Evolutionary conservation across 805 yeast genomes (phyloP), one percentile per base, ranked within the genome.

Genomic region (Wickerhamomyces chambardii): DNA sequence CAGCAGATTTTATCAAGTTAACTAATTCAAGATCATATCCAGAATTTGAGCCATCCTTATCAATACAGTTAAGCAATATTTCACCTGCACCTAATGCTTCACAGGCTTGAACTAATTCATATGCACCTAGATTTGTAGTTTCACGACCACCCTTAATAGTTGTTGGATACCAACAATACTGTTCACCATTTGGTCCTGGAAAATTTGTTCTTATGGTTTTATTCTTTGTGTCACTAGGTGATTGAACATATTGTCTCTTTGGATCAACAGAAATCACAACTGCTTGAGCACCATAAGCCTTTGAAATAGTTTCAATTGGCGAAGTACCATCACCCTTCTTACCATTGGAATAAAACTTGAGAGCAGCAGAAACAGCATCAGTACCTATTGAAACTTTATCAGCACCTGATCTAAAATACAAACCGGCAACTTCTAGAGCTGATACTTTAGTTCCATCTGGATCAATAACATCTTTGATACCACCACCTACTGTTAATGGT

Each of bases 251-350:
- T 17, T 73, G 81, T 43, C 95, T 71, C 51, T 84, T 92, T 27
- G 99, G 98, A 58, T 92, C 99, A n/a, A 92, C 95, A 1, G 97
- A 89, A 12, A 92, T 89, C 6, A 92, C 97, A 6, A 92, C 99
- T 0, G 98, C 98, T 60, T 92, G 99, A 16, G 75, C 82, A 37
- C 99, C 99, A 58, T 90, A 92, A 1, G 95, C 84, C 29, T 73
- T 70, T 2, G 97, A 85, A 19, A 92, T 92, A 1, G 94, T 81
- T 60, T 92, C 99, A 45, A 92, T 90, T 17, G 98, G 95, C 0
- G 95, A 70, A 2, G 63, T 68, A 0, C 98, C 98, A 31, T 73
- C 69, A 31, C 80, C 76, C 25, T 53, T 57, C 18, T 63, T 58
- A 29, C 79, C 81, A 32, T 65, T 64, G 1, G 66, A 70, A 57